Base-by-base conservation (phyloP, 257 asterid genomes). In the Nicotiana otophora region DNA sequence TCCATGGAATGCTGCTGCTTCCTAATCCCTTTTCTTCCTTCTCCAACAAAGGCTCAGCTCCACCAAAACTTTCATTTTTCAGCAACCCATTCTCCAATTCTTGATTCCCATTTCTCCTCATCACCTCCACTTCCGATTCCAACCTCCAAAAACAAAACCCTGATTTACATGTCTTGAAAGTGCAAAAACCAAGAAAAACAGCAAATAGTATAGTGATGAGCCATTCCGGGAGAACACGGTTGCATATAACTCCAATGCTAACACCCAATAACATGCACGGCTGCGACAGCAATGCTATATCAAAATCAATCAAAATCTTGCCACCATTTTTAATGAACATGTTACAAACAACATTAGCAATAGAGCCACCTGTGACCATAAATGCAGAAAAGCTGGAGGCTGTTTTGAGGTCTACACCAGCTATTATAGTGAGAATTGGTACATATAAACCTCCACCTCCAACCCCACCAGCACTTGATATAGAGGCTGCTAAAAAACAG, bases 231-330 rank as follows among this genome's bases (percentile, higher is more conserved):
- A 94, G 81, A 28, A 95, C 87, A 67, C 81, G 30, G 51, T 95
- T 94, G 80, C 90, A 86, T 30, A 95, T 88, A 34, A 95, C 99
- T 2, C 99, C 99, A 23, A 79, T 60, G 75, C 97, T 92, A 46
- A 94, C 98, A 14, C 99, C 99, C 80, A 93, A 36, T 77, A 95
- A 85, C 95, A 95, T 93, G 88, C 88, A 89, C 11, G 99, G 99
- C 93, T 94, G 95, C 7, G 98, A 90, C 0, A 95, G 63, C 53
- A 94, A 88, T 7, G 97, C 92, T 63, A 95, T 89, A 36, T 95
- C 95, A 86, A 87, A 91, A 79, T 95, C 96, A 62, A 95, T 91
- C 83, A 90, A 77, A 16, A 85, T 64, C 53, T 81, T 77, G 5
- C 81, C 86, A 11, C 87, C 84, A 46, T 65, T 77, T 77, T 80